Evolutionary conservation across 306 rosid genomes (phyloP).

Genomic region (Quercus agrifolia): DNA sequence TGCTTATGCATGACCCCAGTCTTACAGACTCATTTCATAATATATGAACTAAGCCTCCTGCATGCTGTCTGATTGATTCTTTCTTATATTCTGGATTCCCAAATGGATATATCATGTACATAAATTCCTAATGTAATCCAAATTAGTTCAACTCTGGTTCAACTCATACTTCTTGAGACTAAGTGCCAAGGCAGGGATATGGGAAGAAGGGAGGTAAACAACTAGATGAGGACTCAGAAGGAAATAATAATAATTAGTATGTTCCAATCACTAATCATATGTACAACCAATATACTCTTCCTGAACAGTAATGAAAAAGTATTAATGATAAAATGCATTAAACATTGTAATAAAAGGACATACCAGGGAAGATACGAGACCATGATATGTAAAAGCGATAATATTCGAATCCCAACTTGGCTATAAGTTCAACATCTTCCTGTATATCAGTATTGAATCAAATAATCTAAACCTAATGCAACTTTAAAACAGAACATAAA

Average conservation of each 20-base stretch:
- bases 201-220: not conserved
- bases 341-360: constrained; percentile 16
- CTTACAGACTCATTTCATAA: not conserved
- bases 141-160: not conserved
- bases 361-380: constrained; percentile 95
- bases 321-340: not conserved
- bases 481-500: not conserved
- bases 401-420: constrained; percentile 81
- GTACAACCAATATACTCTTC: not conserved
- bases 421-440: constrained; percentile 90
- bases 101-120: not conserved
- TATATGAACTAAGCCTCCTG: no score
- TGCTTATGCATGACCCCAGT: not conserved
- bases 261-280: not conserved
- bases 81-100: not conserved
- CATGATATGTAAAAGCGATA: constrained; percentile 92
- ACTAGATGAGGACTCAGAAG: not conserved
- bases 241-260: not conserved
- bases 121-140: not conserved
- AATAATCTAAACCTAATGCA: constrained; percentile 12
- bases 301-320: not conserved
- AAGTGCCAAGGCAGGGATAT: not conserved
- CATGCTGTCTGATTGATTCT: not conserved
- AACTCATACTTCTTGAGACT: not conserved
- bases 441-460: constrained; percentile 24